Percentiles rank a stretch among this genome's conserved stretches.
These are phyloP conservation scores for Aphanomyces invadans DNA, from an alignment of 352 stramenopile species.

Conservation along the genomic window DNA sequence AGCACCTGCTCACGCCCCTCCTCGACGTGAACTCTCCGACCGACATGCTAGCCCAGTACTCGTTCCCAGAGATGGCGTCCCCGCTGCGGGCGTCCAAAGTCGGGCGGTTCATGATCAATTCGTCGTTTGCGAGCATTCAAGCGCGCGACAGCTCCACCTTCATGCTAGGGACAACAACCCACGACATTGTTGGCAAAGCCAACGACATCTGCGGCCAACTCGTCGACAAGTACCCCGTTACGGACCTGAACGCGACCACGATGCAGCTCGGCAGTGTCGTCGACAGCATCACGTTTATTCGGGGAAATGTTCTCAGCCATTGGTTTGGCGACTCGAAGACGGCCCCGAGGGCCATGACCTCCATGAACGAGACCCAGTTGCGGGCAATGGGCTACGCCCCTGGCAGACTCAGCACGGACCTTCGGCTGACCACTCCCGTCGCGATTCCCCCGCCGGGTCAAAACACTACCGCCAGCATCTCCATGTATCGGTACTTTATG, in stretches of 20 bases:
- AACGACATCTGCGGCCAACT: slow-evolving; percentile 14
- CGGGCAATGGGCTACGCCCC: not conserved
- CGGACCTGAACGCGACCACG: not conserved
- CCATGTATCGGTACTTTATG: not conserved
- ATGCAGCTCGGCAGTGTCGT: not conserved
- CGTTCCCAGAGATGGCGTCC: not conserved
- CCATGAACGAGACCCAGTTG: not conserved
- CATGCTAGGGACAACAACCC: not conserved
- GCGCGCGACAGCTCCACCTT: not conserved
- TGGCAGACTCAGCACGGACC: not conserved
- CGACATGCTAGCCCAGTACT: not conserved
- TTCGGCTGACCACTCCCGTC: not conserved
- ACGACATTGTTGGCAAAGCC: not conserved
- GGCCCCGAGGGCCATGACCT: no score
- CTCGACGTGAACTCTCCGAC: not conserved
- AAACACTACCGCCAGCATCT: not conserved
- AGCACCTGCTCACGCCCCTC: not conserved
- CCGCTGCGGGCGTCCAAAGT: not conserved
- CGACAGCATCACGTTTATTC: slow-evolving; percentile 8
- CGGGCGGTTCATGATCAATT: slow-evolving; percentile 4
- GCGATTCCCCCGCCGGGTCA: not conserved
- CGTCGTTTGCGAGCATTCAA: not conserved
- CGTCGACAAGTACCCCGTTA: not conserved
- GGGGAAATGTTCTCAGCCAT: not conserved
- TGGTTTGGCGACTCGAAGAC: not conserved